Evolutionary conservation across 2,329 filamentous ascomycete species (phyloP).

Genomic region (Cladosporium sp.): DNA sequence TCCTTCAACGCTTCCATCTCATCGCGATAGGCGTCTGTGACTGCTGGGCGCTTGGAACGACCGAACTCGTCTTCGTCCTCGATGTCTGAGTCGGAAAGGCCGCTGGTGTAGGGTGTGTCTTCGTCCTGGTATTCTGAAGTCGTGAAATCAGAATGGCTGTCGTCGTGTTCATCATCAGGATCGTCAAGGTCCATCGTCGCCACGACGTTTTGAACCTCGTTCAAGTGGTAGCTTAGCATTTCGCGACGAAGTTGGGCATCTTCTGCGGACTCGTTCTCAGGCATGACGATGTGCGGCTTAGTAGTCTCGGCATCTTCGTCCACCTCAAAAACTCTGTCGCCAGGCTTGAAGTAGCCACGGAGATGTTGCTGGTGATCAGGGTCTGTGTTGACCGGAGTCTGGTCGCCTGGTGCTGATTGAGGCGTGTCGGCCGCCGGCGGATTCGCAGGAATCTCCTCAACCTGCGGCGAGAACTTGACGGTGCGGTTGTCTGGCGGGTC

Average conservation of each 20-base stretch:
- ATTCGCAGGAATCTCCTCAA: conserved; percentile 30
- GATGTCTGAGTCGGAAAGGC: conserved; percentile 51
- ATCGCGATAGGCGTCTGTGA: conserved; percentile 71
- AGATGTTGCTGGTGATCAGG: conserved; percentile 25
- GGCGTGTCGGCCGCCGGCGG: neutral
- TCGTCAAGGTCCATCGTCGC: conserved; percentile 86
- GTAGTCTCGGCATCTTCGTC: conserved; percentile 40
- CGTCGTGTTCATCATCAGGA: conserved; percentile 48
- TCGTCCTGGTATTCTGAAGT: conserved; percentile 34
- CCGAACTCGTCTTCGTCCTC: conserved; percentile 76
- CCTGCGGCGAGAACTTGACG: conserved; percentile 30
- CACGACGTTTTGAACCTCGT: conserved; percentile 86
- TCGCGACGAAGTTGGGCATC: conserved; percentile 76
- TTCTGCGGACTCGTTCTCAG: conserved; percentile 71
- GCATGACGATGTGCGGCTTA: conserved; percentile 53
- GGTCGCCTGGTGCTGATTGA: neutral
- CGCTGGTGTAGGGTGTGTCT: conserved; percentile 39
- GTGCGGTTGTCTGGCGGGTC: conserved; percentile 29
- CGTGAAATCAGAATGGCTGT: conserved; percentile 36
- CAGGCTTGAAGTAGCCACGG: conserved; percentile 29
- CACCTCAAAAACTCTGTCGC: conserved; percentile 41
- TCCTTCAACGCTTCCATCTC: conserved; percentile 84
- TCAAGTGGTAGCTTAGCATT: conserved; percentile 86
- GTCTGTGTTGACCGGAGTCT: conserved; percentile 9
- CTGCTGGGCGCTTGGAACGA: conserved; percentile 60